Percentiles rank a stretch among this genome's conserved stretches.
Evolutionary conservation across 305 asterid genomes (phyloP).

Genomic region (Fraxinus dipetala): DNA sequence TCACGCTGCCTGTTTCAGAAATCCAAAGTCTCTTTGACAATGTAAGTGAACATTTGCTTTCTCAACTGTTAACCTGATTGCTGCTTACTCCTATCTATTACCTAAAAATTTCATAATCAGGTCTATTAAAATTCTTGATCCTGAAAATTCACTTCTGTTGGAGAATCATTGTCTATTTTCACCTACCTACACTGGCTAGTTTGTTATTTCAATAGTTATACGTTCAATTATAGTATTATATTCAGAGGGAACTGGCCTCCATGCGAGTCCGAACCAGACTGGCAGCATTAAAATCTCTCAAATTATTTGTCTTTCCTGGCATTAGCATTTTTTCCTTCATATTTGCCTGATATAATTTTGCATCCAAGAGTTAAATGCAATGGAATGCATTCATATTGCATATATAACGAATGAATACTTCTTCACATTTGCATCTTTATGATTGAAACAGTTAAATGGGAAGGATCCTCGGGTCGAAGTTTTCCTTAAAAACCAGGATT

Average conservation of each 20-base stretch:
- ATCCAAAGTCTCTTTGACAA: conserved; percentile 46
- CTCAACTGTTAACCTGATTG: not conserved
- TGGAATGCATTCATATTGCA: not conserved
- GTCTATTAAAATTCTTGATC: not conserved
- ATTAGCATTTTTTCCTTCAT: not conserved
- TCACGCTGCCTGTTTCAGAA: conserved; percentile 69
- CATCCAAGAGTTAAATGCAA: not conserved
- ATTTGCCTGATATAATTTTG: not conserved
- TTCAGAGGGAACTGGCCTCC: not conserved
- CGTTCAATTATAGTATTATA: not conserved
- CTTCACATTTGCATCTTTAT: conserved; percentile 3
- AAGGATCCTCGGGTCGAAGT: conserved; percentile 52
- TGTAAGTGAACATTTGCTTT: conserved; percentile 41
- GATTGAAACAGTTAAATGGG: conserved; percentile 46
- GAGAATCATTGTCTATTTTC: not conserved
- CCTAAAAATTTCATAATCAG: not conserved
- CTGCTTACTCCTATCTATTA: not conserved
- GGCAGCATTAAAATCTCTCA: not conserved
- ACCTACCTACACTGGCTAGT: not conserved
- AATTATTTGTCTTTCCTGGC: not conserved
- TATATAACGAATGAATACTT: not conserved
- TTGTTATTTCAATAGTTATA: not conserved
- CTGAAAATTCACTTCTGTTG: not conserved
- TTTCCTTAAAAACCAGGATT: conserved; percentile 50
- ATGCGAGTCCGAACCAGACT: not conserved